A percentile compares a stretch with the other conserved stretches of the same genome.
Evolutionary conservation across 139 green algal species (phyloP).

Genomic region (Tetratostichococcus sp.): DNA sequence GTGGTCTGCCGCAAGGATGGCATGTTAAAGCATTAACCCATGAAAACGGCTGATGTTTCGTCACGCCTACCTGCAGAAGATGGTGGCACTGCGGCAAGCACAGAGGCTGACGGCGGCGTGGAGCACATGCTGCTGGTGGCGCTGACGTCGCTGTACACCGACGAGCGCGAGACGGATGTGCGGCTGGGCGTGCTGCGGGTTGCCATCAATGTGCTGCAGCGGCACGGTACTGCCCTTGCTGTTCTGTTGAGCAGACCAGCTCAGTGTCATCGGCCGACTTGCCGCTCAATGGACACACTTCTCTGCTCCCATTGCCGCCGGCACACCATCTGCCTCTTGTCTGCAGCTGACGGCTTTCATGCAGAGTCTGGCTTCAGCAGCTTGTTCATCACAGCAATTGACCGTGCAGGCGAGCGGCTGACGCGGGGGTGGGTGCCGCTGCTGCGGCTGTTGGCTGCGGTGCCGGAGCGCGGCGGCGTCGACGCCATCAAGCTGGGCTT

Average conservation of each 20-base stretch:
- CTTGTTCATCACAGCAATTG: neutral
- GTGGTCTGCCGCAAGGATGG: too few relatives aligned
- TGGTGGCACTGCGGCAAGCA: neutral
- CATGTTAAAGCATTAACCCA: neutral
- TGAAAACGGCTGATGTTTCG: neutral
- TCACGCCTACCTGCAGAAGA: neutral
- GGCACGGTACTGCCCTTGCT: slow-evolving; percentile 31
- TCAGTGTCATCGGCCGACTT: too few relatives aligned
- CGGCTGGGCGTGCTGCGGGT: slow-evolving; percentile 64
- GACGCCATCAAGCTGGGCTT: slow-evolving; percentile 59
- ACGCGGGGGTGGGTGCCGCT: slow-evolving; percentile 73
- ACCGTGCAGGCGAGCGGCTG: slow-evolving; percentile 68
- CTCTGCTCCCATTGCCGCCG: too few relatives aligned
- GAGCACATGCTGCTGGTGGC: slow-evolving; percentile 80
- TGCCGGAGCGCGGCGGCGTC: slow-evolving; percentile 46
- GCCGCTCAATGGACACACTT: too few relatives aligned
- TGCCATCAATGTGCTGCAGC: slow-evolving; percentile 66
- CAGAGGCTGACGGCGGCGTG: slow-evolving; percentile 34
- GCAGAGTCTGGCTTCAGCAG: too few relatives aligned
- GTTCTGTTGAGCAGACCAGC: neutral
- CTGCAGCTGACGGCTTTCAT: too few relatives aligned
- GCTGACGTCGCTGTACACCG: slow-evolving; percentile 61
- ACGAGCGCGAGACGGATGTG: slow-evolving; percentile 60
- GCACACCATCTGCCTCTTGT: too few relatives aligned
- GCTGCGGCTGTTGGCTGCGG: slow-evolving; percentile 67